phyloP scores from a whole-genome alignment of 257 asterid species.

The Plantago ovata region DNA sequence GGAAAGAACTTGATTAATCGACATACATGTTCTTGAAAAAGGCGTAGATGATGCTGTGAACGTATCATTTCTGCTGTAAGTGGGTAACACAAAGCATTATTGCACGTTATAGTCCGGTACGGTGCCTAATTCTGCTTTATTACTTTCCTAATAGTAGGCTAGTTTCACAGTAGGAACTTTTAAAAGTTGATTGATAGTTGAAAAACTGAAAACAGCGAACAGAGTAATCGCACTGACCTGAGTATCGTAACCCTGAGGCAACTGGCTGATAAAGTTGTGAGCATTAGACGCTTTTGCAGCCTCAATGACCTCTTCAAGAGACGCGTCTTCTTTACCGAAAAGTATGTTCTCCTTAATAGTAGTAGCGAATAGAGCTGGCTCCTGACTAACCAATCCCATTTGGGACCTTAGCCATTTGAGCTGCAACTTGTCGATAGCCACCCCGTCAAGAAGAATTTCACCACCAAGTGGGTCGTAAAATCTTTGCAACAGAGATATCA shows the following conservation, averaged over 20 bases:
- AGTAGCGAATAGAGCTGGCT: conserved; percentile 89
- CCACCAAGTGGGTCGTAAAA: conserved; percentile 60
- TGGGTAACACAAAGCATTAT: conserved; percentile 8
- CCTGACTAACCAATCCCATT: conserved; percentile 97
- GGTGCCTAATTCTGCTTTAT: no score
- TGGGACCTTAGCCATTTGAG: conserved; percentile 92
- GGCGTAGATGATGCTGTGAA: background rate
- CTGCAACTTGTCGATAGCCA: conserved; percentile 64
- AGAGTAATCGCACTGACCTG: conserved; percentile 14
- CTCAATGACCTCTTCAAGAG: conserved; percentile 25
- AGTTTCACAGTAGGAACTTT: no score
- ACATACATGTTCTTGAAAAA: background rate
- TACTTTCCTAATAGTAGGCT: no score
- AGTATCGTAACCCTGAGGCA: conserved; percentile 55
- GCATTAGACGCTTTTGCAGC: conserved; percentile 97
- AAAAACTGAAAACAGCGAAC: no score
- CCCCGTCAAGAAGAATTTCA: conserved; percentile 62
- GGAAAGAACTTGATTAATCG: background rate
- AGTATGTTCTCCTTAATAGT: conserved; percentile 80
- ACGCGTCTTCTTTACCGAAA: conserved; percentile 47
- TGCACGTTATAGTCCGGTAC: no score
- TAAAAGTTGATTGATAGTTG: no score
- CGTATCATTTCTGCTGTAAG: background rate
- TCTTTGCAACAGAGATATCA: conserved; percentile 68
- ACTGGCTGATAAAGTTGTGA: conserved; percentile 56